Conservation (phyloP, 2,329 filamentous ascomycete genomes). For the Dryadomyces quercus-mongolicae region DNA sequence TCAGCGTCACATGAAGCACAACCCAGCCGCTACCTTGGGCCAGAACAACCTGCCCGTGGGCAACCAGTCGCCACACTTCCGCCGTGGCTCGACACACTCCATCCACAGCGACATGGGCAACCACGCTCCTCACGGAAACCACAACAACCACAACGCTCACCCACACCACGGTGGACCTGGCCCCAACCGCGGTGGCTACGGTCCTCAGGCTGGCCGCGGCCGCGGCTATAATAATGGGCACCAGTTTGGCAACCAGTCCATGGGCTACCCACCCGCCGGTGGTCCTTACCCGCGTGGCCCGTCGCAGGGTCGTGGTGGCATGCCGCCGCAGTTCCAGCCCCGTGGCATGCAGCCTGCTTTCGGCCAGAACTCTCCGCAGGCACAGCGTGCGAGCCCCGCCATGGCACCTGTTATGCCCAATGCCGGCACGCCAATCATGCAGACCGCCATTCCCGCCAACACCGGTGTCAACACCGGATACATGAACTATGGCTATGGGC, state of each 20-base stretch:
- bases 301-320: slow-evolving; percentile 36
- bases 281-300: slow-evolving; percentile 25
- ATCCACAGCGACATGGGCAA: slow-evolving; percentile 61
- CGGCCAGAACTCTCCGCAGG: slow-evolving; percentile 51
- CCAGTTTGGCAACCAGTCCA: slow-evolving; percentile 31
- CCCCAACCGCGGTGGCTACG: slow-evolving; percentile 44
- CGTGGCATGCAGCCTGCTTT: slow-evolving; percentile 25
- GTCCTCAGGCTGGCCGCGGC: slow-evolving; percentile 35
- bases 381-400: slow-evolving; percentile 51
- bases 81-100: slow-evolving; percentile 78
- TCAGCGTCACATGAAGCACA: slow-evolving; percentile 57
- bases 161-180: slow-evolving; percentile 38
- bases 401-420: slow-evolving; percentile 47
- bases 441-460: slow-evolving; percentile 49
- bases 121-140: slow-evolving; percentile 48
- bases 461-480: slow-evolving; percentile 31
- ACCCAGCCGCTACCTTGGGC: slow-evolving; percentile 36
- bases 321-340: slow-evolving; percentile 31
- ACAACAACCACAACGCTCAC: slow-evolving; percentile 34
- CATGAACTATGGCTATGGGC: slow-evolving; percentile 4
- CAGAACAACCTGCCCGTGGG: slow-evolving; percentile 41
- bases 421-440: slow-evolving; percentile 58
- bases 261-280: slow-evolving; percentile 29
- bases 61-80: slow-evolving; percentile 53
- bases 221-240: slow-evolving; percentile 31